Base-by-base conservation (phyloP, 352 stramenopile genomes). In the Phytophthora pluvialis region DNA sequence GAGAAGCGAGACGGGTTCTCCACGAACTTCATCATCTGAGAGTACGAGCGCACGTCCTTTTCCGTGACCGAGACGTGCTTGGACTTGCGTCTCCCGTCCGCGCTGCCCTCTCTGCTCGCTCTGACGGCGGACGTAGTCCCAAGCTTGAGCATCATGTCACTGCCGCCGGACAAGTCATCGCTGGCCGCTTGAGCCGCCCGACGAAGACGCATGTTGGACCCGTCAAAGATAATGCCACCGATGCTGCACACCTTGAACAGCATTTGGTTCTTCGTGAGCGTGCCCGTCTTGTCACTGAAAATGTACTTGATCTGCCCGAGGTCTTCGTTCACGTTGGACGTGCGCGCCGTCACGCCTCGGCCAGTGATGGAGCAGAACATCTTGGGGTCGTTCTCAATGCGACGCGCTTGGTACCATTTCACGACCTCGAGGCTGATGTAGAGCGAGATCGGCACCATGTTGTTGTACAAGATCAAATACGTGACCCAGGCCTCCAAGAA, bases 231-330 rank as follows among this genome's bases (percentile, higher is more conserved):
- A 28, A 94, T 82, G 11, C 94, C 94, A 18, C 84, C 89, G 28
- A 99, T 95, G 33, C 85, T 93, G 63, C 94, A 98, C 9, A 94
- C 81, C 60, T 97, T 96, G 67, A 99, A 98, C 18, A 98, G 78
- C 98, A 99, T 99, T 53, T 99, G 90, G 67, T 99, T 99, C 52
- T 97, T 97, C 2, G 98, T 99, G 15, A 99, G 74, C 4, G 98
- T 99, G 7, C 98, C 98, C 1, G 98, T 99, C 72, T 99, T 99
- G 72, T 99, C 98, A 15, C 86, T 98, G 75, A 99, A 99, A 11
- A 99, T 95, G 75, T 99, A 99, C 61, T 98, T 94, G 64, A 99
- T 98, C 80, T 99, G 93, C 0, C 97, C 98, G 2, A 99, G 75
- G 51, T 98, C 93, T 78, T 98, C 95, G 38, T 98, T 98, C 45